Evolutionary conservation across 169 alveolate species (phyloP), one percentile per base, ranked within the genome.

Genomic region (Plasmodium adleri): DNA sequence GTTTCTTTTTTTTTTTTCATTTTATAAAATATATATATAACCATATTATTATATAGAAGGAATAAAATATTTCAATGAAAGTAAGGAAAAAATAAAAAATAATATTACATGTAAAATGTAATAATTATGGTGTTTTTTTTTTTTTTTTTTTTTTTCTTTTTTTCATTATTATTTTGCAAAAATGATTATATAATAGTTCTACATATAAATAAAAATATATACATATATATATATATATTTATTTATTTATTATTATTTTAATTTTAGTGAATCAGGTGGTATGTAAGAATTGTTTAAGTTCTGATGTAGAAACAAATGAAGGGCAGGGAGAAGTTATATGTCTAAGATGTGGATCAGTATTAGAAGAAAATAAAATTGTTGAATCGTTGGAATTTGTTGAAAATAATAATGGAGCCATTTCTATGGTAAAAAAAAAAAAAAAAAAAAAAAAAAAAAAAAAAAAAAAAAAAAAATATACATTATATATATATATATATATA

Each of bases 261-360:
- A 54, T 47, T 59, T 12, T 20, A 85, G 87, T 85, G 89, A 88
- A 58, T 71, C 90, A 63, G 22, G 13, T 15, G 22, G 74, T 70
- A 58, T 88, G 93, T 20, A 54, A 72, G 50, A 74, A 76, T 28
- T 73, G 90, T 20, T 12, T 17, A 67, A 88, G 93, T 45, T 50
- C 90, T 28, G 92, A 85, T 45, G 54, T 85, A 7, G 92, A 85
- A 64, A 71, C 87, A 10, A 85, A 85, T 72, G 95, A 94, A 63
- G 96, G 93, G 56, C 95, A 93, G 90, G 98, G 98, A 60, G 97
- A 96, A 92, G 93, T 95, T 54, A 93, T 96, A 83, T 96, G 98
- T 88, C 93, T 92, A 22, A 93, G 92, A 71, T 96, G 98, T 73
- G 98, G 98, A 3, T 93, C 97, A 0, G 98, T 96, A 45, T 75